phyloP scores from a whole-genome alignment of 2,329 filamentous ascomycete genomes.

The Exophiala calicioides region DNA sequence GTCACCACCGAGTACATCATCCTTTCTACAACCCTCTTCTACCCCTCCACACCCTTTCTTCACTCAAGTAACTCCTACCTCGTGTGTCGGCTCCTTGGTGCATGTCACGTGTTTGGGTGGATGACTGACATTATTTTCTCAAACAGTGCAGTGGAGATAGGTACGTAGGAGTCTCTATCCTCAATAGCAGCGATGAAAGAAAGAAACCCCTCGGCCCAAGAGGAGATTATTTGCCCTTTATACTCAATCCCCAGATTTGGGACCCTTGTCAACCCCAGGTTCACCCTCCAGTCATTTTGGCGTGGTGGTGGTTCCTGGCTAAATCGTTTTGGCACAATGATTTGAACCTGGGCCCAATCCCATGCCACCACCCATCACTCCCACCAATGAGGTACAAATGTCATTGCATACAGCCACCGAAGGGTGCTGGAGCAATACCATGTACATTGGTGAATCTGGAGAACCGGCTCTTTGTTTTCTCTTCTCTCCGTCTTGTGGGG shows the following conservation, averaged over 20 bases:
- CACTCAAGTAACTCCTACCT: too few species aligned
- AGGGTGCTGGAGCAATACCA: too few species aligned
- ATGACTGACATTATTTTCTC: conserved; percentile 15
- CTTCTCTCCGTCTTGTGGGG: too few species aligned
- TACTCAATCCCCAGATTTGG: not conserved
- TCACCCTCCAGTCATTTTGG: conserved; percentile 10
- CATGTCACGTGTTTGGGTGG: too few species aligned
- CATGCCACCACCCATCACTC: not conserved
- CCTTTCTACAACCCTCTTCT: not conserved
- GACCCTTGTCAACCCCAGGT: conserved; percentile 12
- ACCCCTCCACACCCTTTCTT: too few species aligned
- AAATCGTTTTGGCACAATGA: conserved; percentile 16
- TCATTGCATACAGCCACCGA: not conserved
- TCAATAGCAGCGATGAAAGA: not conserved
- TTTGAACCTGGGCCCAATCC: conserved; percentile 3
- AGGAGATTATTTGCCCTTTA: conserved; percentile 10
- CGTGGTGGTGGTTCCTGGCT: not conserved
- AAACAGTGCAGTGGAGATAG: conserved; percentile 43
- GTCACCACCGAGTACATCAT: not conserved
- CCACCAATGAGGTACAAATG: conserved; percentile 6
- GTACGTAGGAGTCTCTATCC: conserved; percentile 32
- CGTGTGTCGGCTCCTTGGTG: too few species aligned
- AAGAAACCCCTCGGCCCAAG: too few species aligned
- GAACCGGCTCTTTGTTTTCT: too few species aligned
- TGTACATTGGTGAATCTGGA: too few species aligned